Evolutionary conservation across 139 green algal genomes (phyloP).

Genomic region (Dunaliella primolecta): DNA sequence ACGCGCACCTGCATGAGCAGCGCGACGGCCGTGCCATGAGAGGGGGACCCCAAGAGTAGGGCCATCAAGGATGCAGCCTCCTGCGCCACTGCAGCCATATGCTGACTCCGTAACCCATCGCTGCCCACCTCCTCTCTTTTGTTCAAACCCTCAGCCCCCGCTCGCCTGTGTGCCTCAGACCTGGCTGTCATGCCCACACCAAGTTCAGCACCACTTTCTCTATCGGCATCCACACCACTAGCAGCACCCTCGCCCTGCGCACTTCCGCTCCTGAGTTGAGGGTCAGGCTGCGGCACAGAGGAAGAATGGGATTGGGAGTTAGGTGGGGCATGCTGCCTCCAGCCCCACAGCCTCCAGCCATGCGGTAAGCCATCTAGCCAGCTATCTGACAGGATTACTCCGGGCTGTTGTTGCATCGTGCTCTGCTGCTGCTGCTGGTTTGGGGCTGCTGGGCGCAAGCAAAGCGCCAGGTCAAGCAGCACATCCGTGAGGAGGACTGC

Average conservation of each 20-base stretch:
- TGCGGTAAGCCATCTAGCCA: constrained; percentile 18
- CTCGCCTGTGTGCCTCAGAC: too few relatives aligned
- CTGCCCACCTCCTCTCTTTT: not conserved
- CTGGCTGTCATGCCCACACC: too few relatives aligned
- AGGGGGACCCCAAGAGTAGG: constrained; percentile 53
- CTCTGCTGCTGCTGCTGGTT: not conserved
- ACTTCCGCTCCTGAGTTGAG: too few relatives aligned
- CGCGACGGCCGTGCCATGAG: constrained; percentile 66
- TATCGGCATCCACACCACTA: not conserved
- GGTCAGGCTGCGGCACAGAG: too few relatives aligned
- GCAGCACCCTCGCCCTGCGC: too few relatives aligned
- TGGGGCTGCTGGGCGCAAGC: not conserved
- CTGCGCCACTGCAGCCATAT: constrained; percentile 22
- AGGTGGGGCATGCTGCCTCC: not conserved
- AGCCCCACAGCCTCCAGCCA: not conserved
- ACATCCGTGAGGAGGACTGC: constrained; percentile 71
- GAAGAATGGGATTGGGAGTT: too few relatives aligned
- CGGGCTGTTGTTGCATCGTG: not conserved
- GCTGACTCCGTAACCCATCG: not conserved
- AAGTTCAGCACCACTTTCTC: too few relatives aligned
- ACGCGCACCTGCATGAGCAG: constrained; percentile 50
- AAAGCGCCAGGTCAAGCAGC: constrained; percentile 46
- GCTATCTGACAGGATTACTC: too few relatives aligned
- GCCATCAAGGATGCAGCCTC: constrained; percentile 64
- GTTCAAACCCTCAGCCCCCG: too few relatives aligned